A percentile compares a stretch with the other conserved stretches of the same genome.
Conservation (phyloP, 345 rosid species). For the Rhizophora apiculata region DNA sequence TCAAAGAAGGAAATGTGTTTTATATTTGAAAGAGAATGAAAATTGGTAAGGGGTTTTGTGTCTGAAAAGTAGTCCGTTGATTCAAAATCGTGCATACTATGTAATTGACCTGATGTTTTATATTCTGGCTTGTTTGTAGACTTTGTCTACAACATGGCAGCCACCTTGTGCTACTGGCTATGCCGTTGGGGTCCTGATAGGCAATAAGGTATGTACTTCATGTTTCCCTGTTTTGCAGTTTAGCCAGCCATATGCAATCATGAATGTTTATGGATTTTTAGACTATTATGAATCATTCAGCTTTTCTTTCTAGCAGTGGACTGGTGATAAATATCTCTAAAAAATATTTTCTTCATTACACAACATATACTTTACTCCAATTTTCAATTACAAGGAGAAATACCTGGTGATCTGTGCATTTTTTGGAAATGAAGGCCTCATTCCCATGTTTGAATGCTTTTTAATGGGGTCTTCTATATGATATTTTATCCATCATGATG, state of each 20-base stretch:
- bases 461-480: too few species aligned
- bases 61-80: background rate
- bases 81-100: background rate
- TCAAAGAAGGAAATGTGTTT: too few species aligned
- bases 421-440: too few species aligned
- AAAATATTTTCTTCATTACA: too few species aligned
- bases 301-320: background rate
- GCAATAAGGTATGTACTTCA: constrained; percentile 58
- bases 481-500: too few species aligned
- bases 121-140: constrained; percentile 36
- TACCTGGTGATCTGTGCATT: too few species aligned
- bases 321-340: too few species aligned
- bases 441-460: too few species aligned
- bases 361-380: too few species aligned
- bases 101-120: background rate
- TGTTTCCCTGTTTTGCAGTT: constrained; percentile 2
- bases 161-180: constrained; percentile 43
- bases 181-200: constrained; percentile 73
- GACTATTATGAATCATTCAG: background rate
- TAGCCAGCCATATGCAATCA: background rate
- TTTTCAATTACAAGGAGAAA: too few species aligned
- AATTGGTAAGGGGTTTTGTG: too few species aligned
- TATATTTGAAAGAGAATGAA: too few species aligned
- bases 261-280: background rate
- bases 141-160: constrained; percentile 54